Conservation (phyloP, 1,284 basidiomycete species). For the Mycosarcoma mackinlayi region DNA sequence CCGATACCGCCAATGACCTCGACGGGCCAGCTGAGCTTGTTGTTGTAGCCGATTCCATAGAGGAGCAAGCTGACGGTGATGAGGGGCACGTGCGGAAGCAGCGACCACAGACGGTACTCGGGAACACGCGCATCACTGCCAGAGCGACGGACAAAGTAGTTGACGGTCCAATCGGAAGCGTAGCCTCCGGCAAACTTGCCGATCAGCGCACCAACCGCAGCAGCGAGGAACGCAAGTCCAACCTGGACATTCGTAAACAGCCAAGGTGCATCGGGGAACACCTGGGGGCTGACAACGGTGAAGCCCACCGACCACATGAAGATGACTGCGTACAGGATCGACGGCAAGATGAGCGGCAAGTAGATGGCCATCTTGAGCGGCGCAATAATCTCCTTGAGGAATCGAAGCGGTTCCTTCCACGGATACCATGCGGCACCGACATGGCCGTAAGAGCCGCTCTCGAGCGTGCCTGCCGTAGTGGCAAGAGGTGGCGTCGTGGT, state of each 20-base stretch:
- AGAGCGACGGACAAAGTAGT: conserved; percentile 57
- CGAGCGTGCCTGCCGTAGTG: conserved; percentile 14
- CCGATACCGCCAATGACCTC: conserved; percentile 67
- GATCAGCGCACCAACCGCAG: conserved; percentile 64
- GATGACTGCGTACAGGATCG: conserved; percentile 67
- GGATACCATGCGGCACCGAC: conserved; percentile 66
- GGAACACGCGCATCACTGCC: conserved; percentile 57
- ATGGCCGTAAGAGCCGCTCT: conserved; percentile 37
- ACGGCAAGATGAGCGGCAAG: conserved; percentile 50
- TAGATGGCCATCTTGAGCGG: conserved; percentile 60
- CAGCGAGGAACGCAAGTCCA: conserved; percentile 67
- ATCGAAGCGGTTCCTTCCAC: conserved; percentile 63
- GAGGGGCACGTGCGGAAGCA: conserved; percentile 59
- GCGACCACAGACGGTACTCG: conserved; percentile 68
- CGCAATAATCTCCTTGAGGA: conserved; percentile 48
- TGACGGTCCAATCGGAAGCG: conserved; percentile 62
- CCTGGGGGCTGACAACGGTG: conserved; percentile 66
- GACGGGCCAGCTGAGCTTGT: conserved; percentile 66
- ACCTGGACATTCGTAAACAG: conserved; percentile 59
- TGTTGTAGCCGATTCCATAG: conserved; percentile 61
- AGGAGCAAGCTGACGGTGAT: conserved; percentile 64
- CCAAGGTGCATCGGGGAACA: conserved; percentile 66
- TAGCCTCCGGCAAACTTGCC: conserved; percentile 68
- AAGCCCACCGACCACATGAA: conserved; percentile 68
- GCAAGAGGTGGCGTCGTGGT: conserved; percentile 29